Conservation (phyloP, 179 eudicot genomes). For the Silene noctiflora region DNA sequence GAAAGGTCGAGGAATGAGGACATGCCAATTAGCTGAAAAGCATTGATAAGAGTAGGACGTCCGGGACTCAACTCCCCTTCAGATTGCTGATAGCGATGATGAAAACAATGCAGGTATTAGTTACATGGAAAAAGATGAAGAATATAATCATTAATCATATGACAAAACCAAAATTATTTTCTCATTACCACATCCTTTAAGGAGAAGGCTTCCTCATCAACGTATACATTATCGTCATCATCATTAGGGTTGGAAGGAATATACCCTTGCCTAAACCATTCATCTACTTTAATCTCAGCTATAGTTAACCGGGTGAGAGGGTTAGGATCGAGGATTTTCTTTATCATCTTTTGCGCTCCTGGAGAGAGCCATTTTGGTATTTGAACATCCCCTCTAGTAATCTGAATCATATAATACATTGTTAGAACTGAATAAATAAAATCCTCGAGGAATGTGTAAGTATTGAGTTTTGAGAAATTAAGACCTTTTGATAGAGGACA, state of each 20-base stretch:
- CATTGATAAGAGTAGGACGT: constrained; percentile 67
- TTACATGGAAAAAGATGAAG: background rate
- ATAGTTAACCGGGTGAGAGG: constrained; percentile 65
- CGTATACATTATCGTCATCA: constrained; percentile 48
- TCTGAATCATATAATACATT: constrained; percentile 35
- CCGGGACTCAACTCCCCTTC: constrained; percentile 54
- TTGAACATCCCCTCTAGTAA: constrained; percentile 74
- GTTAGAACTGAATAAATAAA: background rate
- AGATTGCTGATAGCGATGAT: constrained; percentile 30
- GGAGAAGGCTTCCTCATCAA: constrained; percentile 57
- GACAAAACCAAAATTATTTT: background rate
- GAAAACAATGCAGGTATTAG: background rate
- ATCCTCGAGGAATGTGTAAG: too few species aligned
- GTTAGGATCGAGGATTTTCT: constrained; percentile 84
- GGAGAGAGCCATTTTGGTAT: constrained; percentile 87
- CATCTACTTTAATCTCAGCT: constrained; percentile 65
- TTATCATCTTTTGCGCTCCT: constrained; percentile 68
- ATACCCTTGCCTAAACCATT: constrained; percentile 78
- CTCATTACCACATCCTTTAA: constrained; percentile 44
- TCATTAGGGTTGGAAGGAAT: constrained; percentile 49
- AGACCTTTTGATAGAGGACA: constrained; percentile 86
- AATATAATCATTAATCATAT: background rate
- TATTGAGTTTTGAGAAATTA: constrained; percentile 9
- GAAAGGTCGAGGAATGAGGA: constrained; percentile 92
- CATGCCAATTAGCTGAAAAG: constrained; percentile 96